These are phyloP conservation scores for Fusarium globosum DNA, from an alignment of 2,329 filamentous ascomycete species.

Conservation along the genomic window DNA sequence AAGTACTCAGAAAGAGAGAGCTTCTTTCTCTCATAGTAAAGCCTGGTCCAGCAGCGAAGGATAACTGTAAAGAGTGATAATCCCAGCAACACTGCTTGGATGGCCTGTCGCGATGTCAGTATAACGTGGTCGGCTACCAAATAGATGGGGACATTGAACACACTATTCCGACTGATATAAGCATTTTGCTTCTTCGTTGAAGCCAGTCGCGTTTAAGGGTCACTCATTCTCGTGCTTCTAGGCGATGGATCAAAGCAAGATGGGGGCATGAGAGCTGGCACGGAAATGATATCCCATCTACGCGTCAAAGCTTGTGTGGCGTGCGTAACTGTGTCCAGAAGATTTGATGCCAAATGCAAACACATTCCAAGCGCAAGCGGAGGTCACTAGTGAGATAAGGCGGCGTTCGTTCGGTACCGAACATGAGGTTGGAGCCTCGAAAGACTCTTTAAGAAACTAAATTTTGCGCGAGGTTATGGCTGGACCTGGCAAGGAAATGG, in stretches of 20 bases:
- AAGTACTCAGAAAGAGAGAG: not conserved
- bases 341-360: not conserved
- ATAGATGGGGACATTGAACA: not conserved
- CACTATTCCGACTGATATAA: not conserved
- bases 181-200: not conserved
- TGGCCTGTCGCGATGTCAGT: not conserved
- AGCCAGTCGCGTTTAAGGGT: not conserved
- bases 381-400: no score
- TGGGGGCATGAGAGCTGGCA: not conserved
- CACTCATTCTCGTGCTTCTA: not conserved
- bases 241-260: not conserved
- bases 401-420: not conserved
- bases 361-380: not conserved
- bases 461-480: not conserved
- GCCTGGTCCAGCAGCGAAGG: conserved; percentile 2
- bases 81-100: not conserved
- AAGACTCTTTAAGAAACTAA: not conserved
- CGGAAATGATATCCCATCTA: not conserved
- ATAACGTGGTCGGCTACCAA: not conserved
- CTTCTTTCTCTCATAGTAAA: not conserved
- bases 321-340: not conserved
- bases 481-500: rapidly evolving
- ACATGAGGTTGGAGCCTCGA: rapidly evolving
- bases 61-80: not conserved
- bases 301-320: not conserved